Percentiles rank a stretch among this genome's conserved stretches.
Evolutionary conservation across 2,329 filamentous ascomycete genomes (phyloP).

Genomic region (Alternaria conjuncta): DNA sequence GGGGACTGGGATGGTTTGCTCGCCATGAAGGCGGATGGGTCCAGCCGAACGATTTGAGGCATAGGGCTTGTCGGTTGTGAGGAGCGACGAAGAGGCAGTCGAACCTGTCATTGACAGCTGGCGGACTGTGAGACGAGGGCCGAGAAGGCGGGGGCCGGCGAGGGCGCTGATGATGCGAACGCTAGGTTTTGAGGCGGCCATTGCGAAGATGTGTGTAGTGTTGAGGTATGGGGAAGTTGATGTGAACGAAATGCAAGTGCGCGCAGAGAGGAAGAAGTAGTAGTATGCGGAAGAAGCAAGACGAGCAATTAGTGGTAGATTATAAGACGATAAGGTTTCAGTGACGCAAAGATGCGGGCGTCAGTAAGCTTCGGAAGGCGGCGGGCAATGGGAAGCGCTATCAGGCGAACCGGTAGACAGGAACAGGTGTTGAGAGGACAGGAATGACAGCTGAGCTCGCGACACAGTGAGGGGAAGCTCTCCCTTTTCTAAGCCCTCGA

Average conservation of each 20-base stretch:
- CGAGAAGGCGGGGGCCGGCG: constrained; percentile 51
- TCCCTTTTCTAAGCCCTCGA: constrained; percentile 15
- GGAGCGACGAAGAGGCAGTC: constrained; percentile 60
- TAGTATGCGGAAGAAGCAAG: not conserved
- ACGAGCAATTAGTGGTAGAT: constrained; percentile 2
- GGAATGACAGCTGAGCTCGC: constrained; percentile 4
- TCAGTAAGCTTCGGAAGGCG: constrained; percentile 6
- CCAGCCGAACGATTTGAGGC: constrained; percentile 48
- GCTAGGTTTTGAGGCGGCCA: constrained; percentile 18
- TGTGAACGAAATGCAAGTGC: not conserved
- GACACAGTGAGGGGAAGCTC: constrained; percentile 21
- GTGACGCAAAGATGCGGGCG: not conserved
- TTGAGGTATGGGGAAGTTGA: not conserved
- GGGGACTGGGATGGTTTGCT: constrained; percentile 53
- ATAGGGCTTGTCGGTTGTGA: constrained; percentile 57
- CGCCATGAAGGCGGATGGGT: constrained; percentile 58
- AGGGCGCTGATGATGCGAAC: constrained; percentile 42
- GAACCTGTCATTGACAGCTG: constrained; percentile 66
- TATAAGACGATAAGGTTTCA: constrained; percentile 4
- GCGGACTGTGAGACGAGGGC: constrained; percentile 53
- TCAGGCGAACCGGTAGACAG: not conserved
- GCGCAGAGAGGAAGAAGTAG: not conserved
- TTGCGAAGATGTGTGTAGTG: constrained; percentile 2
- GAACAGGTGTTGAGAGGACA: constrained; percentile 6
- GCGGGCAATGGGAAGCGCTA: constrained; percentile 3